A percentile compares a stretch with the other conserved stretches of the same genome.
These are phyloP conservation scores for Ilex aquifolium DNA, from an alignment of 257 asterid genomes.

Conservation along the genomic window DNA sequence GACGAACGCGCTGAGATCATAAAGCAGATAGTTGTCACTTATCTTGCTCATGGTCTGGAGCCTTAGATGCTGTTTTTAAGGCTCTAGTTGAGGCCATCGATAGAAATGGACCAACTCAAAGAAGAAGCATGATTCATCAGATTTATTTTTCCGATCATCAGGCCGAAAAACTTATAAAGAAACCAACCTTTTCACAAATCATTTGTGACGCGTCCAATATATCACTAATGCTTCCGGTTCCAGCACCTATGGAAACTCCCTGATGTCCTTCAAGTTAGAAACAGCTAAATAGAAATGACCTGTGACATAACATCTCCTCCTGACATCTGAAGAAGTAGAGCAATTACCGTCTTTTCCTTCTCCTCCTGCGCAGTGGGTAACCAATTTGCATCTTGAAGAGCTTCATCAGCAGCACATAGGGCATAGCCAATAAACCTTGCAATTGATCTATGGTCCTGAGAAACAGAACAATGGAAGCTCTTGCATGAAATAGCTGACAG, in stretches of 20 bases:
- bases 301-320: conserved; percentile 1
- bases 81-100: too few species aligned
- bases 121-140: background rate
- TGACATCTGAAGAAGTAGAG: conserved; percentile 11
- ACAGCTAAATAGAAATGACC: conserved; percentile 13
- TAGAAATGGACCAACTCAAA: too few species aligned
- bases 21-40: background rate
- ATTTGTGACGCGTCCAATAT: conserved; percentile 82
- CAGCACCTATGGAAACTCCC: conserved; percentile 99
- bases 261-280: conserved; percentile 36
- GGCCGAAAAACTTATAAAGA: background rate
- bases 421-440: conserved; percentile 94
- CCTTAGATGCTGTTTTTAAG: background rate
- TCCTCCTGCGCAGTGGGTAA: conserved; percentile 60
- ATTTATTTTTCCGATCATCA: too few species aligned
- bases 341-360: conserved; percentile 85
- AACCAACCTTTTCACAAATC: conserved; percentile 76
- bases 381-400: conserved; percentile 91
- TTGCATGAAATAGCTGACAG: background rate
- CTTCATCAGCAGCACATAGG: conserved; percentile 90
- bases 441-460: conserved; percentile 81
- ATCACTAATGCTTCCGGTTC: conserved; percentile 89
- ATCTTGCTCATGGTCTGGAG: background rate
- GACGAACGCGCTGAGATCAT: conserved; percentile 61
- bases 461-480: background rate